Percentiles rank a stretch among this genome's conserved stretches.
Evolutionary conservation across 1,284 basidiomycete genomes (phyloP).

Genomic region (Puccinia coronata): DNA sequence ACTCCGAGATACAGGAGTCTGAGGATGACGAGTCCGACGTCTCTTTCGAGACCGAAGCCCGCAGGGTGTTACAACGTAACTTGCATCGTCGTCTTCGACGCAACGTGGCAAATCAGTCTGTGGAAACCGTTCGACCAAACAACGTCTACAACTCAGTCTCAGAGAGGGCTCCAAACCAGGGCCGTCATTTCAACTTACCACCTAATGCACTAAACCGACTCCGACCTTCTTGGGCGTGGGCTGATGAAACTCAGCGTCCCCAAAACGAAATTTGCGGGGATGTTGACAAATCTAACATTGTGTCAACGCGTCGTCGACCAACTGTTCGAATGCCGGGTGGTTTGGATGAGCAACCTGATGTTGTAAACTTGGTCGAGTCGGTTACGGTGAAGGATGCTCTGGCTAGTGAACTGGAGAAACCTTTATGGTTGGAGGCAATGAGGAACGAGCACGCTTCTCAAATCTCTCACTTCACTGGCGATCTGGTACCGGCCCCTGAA

Average conservation of each 20-base stretch:
- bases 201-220: not conserved
- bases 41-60: too few species aligned
- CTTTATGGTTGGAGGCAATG: slow-evolving; percentile 22
- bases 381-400: not conserved
- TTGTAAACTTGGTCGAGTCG: not conserved
- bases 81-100: too few species aligned
- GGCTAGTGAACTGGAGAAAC: not conserved
- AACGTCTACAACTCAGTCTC: not conserved
- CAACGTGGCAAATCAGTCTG: too few species aligned
- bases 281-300: not conserved
- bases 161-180: not conserved
- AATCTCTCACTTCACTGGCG: not conserved
- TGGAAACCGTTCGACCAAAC: too few species aligned
- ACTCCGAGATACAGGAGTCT: not conserved
- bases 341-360: not conserved
- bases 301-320: not conserved
- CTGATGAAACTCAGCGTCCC: not conserved
- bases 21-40: too few species aligned
- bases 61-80: too few species aligned
- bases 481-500: not conserved
- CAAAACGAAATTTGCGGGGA: not conserved
- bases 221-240: not conserved
- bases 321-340: too few species aligned
- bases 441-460: not conserved
- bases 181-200: not conserved